These are phyloP conservation scores for Lantana camara DNA, from an alignment of 257 asterid species.

Conservation along the genomic window DNA sequence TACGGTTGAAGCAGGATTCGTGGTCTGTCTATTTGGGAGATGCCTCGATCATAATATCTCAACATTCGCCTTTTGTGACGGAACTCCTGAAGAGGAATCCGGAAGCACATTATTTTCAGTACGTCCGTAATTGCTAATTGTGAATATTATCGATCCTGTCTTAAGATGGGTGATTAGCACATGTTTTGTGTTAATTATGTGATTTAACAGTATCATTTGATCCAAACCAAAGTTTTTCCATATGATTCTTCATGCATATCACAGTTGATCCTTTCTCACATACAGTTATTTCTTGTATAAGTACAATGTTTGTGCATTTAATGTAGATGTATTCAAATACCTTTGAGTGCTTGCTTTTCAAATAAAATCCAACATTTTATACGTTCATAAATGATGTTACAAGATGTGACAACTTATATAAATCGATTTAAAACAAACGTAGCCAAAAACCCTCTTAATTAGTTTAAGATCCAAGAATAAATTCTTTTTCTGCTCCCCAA, in stretches of 20 bases:
- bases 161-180: constrained; percentile 16
- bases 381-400: too few relatives aligned
- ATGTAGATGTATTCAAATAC: constrained; percentile 27
- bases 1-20: constrained; percentile 47
- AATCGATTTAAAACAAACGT: too few relatives aligned
- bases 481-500: too few relatives aligned
- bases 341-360: too few relatives aligned
- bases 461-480: too few relatives aligned
- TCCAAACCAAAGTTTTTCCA: neutral
- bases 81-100: constrained; percentile 19
- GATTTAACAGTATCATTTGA: constrained; percentile 2
- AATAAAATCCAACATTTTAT: too few relatives aligned
- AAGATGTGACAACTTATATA: too few relatives aligned
- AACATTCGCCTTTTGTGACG: constrained; percentile 18
- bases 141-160: neutral
- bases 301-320: too few relatives aligned
- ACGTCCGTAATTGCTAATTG: neutral
- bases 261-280: neutral
- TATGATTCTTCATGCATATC: neutral
- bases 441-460: too few relatives aligned
- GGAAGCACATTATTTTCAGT: neutral
- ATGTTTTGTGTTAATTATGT: constrained; percentile 8
- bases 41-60: neutral
- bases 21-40: too few relatives aligned
- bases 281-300: constrained; percentile 21